A percentile compares a stretch with the other conserved stretches of the same genome.
phyloP scores from a whole-genome alignment of 345 rosid species.

The Gynandropsis gynandra region DNA sequence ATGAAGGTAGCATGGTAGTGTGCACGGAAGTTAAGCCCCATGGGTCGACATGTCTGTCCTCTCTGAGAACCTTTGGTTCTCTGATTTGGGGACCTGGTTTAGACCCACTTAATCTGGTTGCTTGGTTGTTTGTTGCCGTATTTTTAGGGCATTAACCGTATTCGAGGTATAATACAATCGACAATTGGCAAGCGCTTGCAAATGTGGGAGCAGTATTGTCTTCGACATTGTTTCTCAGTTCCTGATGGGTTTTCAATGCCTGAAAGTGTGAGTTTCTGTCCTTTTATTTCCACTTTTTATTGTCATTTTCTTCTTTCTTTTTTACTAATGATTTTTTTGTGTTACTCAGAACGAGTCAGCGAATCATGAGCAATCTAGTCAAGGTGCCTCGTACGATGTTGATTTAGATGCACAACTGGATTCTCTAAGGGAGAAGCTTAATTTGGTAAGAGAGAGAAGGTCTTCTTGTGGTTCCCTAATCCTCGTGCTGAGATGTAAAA shows the following conservation, averaged over 20 bases:
- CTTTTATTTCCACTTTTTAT: background rate
- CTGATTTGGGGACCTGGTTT: conserved; percentile 35
- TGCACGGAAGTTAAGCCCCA: conserved; percentile 25
- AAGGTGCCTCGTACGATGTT: conserved; percentile 36
- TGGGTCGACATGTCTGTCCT: conserved; percentile 33
- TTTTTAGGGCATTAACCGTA: conserved; percentile 49
- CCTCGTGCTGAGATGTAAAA: background rate
- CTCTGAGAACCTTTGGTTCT: conserved; percentile 10
- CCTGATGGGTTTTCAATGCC: conserved; percentile 63
- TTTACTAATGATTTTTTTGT: conserved; percentile 10
- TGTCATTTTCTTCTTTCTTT: background rate
- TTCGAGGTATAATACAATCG: conserved; percentile 47
- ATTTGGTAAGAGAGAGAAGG: conserved; percentile 38
- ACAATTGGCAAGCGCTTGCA: conserved; percentile 46
- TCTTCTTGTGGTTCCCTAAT: conserved; percentile 1
- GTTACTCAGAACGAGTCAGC: conserved; percentile 33
- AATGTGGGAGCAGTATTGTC: conserved; percentile 73
- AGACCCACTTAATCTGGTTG: conserved; percentile 12
- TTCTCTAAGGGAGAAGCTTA: conserved; percentile 55
- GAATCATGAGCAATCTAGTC: conserved; percentile 23
- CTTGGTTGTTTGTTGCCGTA: background rate
- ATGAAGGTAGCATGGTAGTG: conserved; percentile 54
- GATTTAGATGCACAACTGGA: conserved; percentile 59
- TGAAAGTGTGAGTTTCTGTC: conserved; percentile 38
- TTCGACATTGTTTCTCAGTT: conserved; percentile 56